Conservation (phyloP, 2,329 filamentous ascomycete species). For the Pseudocercospora fijiensis region DNA sequence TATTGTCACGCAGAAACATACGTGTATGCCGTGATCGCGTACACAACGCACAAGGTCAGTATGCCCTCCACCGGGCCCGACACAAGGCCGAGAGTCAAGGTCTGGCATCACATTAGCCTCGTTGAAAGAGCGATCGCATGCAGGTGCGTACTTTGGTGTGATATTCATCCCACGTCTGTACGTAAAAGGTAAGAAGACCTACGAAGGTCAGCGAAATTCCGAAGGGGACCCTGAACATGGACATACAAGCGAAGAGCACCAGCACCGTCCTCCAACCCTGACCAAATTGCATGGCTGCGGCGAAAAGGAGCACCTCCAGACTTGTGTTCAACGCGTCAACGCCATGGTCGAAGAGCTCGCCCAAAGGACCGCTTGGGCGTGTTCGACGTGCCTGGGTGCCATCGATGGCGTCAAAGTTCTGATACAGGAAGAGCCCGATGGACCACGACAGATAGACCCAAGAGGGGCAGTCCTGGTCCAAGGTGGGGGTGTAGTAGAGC, state of each 20-base stretch:
- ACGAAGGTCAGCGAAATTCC: slow-evolving; percentile 2
- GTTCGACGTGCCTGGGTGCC: slow-evolving; percentile 92
- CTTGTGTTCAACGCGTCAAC: slow-evolving; percentile 95
- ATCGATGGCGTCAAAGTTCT: slow-evolving; percentile 97
- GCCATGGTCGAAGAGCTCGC: slow-evolving; percentile 95
- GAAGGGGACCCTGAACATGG: slow-evolving; percentile 49
- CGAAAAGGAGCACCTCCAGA: slow-evolving; percentile 90
- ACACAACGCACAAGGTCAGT: slow-evolving; percentile 77
- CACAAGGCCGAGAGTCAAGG: slow-evolving; percentile 84
- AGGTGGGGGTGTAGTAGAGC: slow-evolving; percentile 91
- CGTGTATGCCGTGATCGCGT: slow-evolving; percentile 76
- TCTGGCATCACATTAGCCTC: slow-evolving; percentile 49
- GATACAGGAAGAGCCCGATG: slow-evolving; percentile 86
- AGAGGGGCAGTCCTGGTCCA: slow-evolving; percentile 86
- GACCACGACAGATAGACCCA: slow-evolving; percentile 98
- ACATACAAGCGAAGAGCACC: slow-evolving; percentile 75
- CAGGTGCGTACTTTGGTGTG: slow-evolving; percentile 62
- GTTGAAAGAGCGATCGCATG: not conserved
- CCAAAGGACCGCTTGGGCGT: slow-evolving; percentile 85
- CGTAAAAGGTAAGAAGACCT: slow-evolving; percentile 84
- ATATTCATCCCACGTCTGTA: slow-evolving; percentile 99
- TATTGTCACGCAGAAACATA: slow-evolving; percentile 38
- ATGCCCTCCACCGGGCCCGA: slow-evolving; percentile 96
- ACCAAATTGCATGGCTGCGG: slow-evolving; percentile 87
- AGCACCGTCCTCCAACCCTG: slow-evolving; percentile 87